Conservation (phyloP, 164 flowering plant genomes). For the Chimonanthus praecox region DNA sequence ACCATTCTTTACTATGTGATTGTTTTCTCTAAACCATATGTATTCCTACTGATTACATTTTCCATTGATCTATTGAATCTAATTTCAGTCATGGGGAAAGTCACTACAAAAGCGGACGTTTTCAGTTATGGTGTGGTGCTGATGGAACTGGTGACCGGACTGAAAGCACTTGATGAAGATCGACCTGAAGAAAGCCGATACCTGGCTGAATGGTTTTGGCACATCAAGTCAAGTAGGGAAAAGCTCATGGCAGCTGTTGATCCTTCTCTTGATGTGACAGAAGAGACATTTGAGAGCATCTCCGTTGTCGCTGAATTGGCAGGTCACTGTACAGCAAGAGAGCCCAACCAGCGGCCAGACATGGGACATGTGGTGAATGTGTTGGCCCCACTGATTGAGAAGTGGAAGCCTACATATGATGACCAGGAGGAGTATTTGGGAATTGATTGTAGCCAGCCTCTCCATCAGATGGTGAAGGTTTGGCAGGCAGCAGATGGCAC, state of each 20-base stretch:
- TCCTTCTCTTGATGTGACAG: slow-evolving; percentile 16
- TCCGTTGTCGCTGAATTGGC: slow-evolving; percentile 21
- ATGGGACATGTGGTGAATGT: slow-evolving; percentile 29
- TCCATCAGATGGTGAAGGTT: slow-evolving; percentile 17
- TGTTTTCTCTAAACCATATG: background rate
- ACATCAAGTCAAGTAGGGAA: slow-evolving; percentile 17
- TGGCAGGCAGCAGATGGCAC: slow-evolving; percentile 22
- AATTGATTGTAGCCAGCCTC: slow-evolving; percentile 13
- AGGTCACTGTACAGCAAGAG: slow-evolving; percentile 29
- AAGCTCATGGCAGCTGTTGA: slow-evolving; percentile 15
- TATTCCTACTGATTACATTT: background rate
- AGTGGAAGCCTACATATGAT: slow-evolving; percentile 22
- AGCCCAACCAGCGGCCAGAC: slow-evolving; percentile 28
- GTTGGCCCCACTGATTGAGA: slow-evolving; percentile 21
- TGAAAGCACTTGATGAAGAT: slow-evolving; percentile 22
- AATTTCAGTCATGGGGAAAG: slow-evolving; percentile 21
- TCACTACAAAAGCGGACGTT: slow-evolving; percentile 29
- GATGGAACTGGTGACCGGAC: slow-evolving; percentile 30
- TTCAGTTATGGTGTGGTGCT: slow-evolving; percentile 30
- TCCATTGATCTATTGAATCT: background rate
- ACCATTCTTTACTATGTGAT: background rate
- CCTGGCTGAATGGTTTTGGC: slow-evolving; percentile 28
- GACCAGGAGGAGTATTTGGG: slow-evolving; percentile 15
- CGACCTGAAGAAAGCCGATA: slow-evolving; percentile 23
- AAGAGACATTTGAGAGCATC: slow-evolving; percentile 17